Conservation (phyloP, 139 green algal species). For the Micromonas commoda region DNA sequence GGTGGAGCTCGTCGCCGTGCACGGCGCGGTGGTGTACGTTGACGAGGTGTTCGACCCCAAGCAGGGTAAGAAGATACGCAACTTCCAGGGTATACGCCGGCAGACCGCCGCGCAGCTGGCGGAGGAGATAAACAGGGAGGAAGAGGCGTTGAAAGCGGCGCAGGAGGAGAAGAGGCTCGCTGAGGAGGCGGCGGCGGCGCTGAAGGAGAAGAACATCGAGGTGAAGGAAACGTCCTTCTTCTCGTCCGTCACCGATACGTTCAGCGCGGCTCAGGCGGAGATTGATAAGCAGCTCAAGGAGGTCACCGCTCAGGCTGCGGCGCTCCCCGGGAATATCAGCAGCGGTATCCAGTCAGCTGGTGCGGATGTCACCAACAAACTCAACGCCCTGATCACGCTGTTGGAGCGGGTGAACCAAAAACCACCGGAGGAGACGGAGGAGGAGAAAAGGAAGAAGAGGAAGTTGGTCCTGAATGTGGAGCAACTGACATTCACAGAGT, state of each 20-base stretch:
- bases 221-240: background rate
- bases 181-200: background rate
- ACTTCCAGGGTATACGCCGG: too few relatives aligned
- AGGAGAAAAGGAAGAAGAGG: background rate
- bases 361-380: slow-evolving; percentile 12
- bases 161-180: background rate
- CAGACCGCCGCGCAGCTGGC: too few relatives aligned
- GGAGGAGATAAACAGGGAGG: too few relatives aligned
- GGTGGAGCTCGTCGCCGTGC: background rate
- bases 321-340: background rate
- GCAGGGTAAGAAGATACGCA: background rate
- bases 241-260: background rate
- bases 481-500: background rate
- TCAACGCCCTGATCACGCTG: background rate
- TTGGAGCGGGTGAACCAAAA: background rate
- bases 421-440: background rate
- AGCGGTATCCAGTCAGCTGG: background rate
- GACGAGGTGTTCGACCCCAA: background rate
- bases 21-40: background rate
- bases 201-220: background rate
- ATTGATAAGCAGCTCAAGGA: background rate
- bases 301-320: background rate
- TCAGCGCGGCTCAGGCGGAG: background rate
- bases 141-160: background rate
- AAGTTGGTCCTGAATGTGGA: background rate